Conservation (phyloP, 2,329 filamentous ascomycete genomes). For the Herpotrichia juniperi region DNA sequence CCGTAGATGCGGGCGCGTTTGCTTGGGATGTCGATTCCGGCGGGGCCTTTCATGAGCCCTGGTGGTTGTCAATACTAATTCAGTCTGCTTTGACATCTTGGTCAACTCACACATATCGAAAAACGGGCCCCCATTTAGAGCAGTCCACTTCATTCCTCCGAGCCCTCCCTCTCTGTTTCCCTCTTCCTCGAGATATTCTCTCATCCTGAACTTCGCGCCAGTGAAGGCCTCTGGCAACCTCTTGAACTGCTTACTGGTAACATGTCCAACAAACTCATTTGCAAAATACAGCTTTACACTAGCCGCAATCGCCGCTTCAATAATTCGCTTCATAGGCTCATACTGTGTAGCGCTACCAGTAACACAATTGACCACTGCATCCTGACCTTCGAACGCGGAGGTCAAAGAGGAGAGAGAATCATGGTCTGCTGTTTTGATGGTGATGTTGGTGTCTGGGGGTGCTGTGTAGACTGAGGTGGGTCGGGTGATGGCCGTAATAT, state of each 20-base stretch:
- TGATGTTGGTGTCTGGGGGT: constrained; percentile 22
- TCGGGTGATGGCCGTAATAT: constrained; percentile 39
- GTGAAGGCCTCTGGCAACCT: constrained; percentile 31
- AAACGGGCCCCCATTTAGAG: constrained; percentile 43
- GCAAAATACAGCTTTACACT: constrained; percentile 42
- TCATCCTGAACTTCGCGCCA: constrained; percentile 35
- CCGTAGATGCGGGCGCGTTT: constrained; percentile 42
- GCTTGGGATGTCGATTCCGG: constrained; percentile 39
- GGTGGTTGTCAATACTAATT: neutral
- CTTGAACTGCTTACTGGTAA: constrained; percentile 28
- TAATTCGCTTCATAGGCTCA: constrained; percentile 51
- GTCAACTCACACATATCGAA: constrained; percentile 44
- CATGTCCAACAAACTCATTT: constrained; percentile 40
- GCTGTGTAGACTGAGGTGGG: constrained; percentile 23
- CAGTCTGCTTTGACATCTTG: neutral
- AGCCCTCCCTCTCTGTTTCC: constrained; percentile 12
- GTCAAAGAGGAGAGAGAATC: constrained; percentile 28
- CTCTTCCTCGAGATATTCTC: constrained; percentile 32
- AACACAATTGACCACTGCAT: constrained; percentile 59
- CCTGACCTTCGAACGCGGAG: constrained; percentile 58
- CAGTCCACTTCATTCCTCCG: constrained; percentile 35
- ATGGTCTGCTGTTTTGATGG: constrained; percentile 30
- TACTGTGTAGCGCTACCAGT: constrained; percentile 52
- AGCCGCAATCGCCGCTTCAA: constrained; percentile 41
- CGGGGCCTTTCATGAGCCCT: constrained; percentile 47